Evolutionary conservation across 2,329 filamentous ascomycete genomes (phyloP).

Genomic region (Aureobasidium zeae): DNA sequence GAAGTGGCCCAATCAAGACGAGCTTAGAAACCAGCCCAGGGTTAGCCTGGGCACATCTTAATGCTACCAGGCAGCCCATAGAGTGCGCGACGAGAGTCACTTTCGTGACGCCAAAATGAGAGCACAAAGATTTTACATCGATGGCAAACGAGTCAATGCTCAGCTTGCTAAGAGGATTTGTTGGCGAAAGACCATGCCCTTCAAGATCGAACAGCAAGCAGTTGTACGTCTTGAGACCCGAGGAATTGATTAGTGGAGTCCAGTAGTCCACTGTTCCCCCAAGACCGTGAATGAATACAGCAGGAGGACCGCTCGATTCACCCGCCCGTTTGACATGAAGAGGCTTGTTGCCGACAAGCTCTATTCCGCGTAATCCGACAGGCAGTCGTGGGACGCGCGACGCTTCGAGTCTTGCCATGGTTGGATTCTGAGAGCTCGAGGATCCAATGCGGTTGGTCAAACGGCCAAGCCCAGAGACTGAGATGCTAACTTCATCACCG

Average conservation of each 20-base stretch:
- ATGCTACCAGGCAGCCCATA: constrained; percentile 43
- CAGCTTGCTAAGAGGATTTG: constrained; percentile 35
- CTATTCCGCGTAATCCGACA: too few relatives aligned
- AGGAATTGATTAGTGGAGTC: constrained; percentile 34
- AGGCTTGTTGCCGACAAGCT: too few relatives aligned
- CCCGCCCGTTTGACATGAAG: too few relatives aligned
- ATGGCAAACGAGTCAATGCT: constrained; percentile 37
- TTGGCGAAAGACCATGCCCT: constrained; percentile 47
- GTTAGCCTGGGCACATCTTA: constrained; percentile 34
- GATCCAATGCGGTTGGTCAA: constrained; percentile 35
- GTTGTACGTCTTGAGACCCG: constrained; percentile 24
- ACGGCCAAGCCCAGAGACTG: constrained; percentile 35
- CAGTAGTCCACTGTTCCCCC: constrained; percentile 41
- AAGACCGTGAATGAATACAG: constrained; percentile 49
- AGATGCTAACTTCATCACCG: constrained; percentile 36
- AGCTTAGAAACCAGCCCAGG: constrained; percentile 37
- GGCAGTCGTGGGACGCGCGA: too few relatives aligned
- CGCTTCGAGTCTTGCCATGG: too few relatives aligned
- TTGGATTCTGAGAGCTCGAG: constrained; percentile 22
- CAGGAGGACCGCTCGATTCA: background rate
- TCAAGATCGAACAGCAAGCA: constrained; percentile 41
- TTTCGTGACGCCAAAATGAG: constrained; percentile 24
- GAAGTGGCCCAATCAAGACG: constrained; percentile 41
- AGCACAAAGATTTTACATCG: constrained; percentile 36
- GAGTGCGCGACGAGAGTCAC: constrained; percentile 43